Percentiles rank a stretch among this genome's conserved stretches.
Conservation (phyloP, 2,329 filamentous ascomycete species). For the Chrysoporthe austroafricana region DNA sequence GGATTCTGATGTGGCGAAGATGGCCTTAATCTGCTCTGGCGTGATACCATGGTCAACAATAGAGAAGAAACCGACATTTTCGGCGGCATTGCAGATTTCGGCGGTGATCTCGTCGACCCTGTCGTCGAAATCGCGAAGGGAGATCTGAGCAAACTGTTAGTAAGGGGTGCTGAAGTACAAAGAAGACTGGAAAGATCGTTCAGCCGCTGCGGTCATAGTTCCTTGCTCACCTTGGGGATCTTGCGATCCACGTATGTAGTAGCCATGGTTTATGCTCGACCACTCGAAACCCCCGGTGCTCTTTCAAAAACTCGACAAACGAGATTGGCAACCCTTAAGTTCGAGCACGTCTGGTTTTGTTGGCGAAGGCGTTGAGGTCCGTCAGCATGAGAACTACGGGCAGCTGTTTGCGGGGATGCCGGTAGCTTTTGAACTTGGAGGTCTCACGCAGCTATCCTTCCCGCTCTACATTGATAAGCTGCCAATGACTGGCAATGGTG, state of each 20-base stretch:
- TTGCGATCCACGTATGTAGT: conserved; percentile 27
- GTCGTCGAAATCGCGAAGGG: conserved; percentile 55
- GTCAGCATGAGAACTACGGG: not conserved
- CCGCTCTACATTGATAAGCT: conserved; percentile 21
- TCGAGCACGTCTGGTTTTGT: not conserved
- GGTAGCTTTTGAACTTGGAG: conserved; percentile 14
- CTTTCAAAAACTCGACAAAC: too few species aligned
- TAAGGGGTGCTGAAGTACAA: not conserved
- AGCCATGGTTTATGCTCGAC: conserved; percentile 9
- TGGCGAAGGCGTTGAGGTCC: not conserved
- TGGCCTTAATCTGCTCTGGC: conserved; percentile 48
- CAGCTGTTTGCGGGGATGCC: conserved; percentile 1
- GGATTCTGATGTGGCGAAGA: conserved; percentile 40
- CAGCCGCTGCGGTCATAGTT: not conserved
- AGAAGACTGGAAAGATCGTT: not conserved
- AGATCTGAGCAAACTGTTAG: conserved; percentile 47
- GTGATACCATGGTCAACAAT: conserved; percentile 52
- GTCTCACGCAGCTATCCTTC: not conserved
- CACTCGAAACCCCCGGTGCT: not conserved
- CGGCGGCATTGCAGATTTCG: conserved; percentile 56
- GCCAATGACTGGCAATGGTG: conserved; percentile 1
- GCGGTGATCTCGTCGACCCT: conserved; percentile 58
- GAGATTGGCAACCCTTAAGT: not conserved
- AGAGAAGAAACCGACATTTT: conserved; percentile 63
- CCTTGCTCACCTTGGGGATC: conserved; percentile 27